phyloP scores from a whole-genome alignment of 2,329 filamentous ascomycete genomes.

The Graphilbum ipis-grandicollis region DNA sequence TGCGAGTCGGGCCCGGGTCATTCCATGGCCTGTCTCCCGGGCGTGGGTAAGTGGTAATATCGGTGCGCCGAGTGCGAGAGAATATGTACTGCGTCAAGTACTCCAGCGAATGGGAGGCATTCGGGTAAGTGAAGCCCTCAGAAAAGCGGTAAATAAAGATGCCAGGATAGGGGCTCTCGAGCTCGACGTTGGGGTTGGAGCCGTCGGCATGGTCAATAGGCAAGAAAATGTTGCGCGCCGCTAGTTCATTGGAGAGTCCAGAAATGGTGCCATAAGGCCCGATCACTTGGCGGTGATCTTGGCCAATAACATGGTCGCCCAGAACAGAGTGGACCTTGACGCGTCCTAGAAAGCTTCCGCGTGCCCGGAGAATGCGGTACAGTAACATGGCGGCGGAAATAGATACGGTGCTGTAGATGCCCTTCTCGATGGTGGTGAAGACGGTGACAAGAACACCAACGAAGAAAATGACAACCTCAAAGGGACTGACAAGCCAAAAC shows the following conservation, averaged over 20 bases:
- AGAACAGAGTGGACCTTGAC: conserved; percentile 73
- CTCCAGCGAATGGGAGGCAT: conserved; percentile 77
- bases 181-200: conserved; percentile 65
- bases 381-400: conserved; percentile 64
- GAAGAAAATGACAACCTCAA: conserved; percentile 88
- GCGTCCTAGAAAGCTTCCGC: conserved; percentile 67
- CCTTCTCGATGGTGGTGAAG: conserved; percentile 77
- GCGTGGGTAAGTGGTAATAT: conserved; percentile 43
- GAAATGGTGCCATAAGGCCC: conserved; percentile 38
- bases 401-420: conserved; percentile 74
- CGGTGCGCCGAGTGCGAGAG: conserved; percentile 57
- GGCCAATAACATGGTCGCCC: conserved; percentile 54
- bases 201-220: conserved; percentile 80
- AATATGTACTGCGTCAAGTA: conserved; percentile 55
- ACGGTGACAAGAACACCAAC: conserved; percentile 79
- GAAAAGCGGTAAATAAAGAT: conserved; percentile 92
- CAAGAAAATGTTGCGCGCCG: conserved; percentile 64
- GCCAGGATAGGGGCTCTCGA: conserved; percentile 74
- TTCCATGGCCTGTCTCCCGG: conserved; percentile 85
- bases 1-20: conserved; percentile 57
- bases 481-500: conserved; percentile 83
- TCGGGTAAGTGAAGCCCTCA: conserved; percentile 93
- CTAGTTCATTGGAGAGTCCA: conserved; percentile 23
- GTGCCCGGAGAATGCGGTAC: conserved; percentile 68
- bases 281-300: conserved; percentile 28